Evolutionary conservation across 768 basidiomycete species (phyloP).

Genomic region (Phlegmacium glaucopus): DNA sequence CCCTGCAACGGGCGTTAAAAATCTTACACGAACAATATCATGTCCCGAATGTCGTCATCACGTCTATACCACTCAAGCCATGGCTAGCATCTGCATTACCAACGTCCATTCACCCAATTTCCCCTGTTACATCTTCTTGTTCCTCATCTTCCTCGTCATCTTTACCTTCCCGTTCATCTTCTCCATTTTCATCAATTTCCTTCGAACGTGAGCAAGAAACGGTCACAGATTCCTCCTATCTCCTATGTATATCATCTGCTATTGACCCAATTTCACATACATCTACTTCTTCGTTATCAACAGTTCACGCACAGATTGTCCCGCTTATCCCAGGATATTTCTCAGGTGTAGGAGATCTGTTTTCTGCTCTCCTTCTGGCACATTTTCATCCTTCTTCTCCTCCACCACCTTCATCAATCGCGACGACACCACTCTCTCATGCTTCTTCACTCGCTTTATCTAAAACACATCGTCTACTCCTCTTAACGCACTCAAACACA

Average conservation of each 20-base stretch:
- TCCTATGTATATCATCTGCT: slow-evolving; percentile 2
- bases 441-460: slow-evolving; percentile 52
- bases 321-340: slow-evolving; percentile 88
- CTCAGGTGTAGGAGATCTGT: slow-evolving; percentile 95
- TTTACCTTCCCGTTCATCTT: slow-evolving; percentile 18
- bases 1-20: slow-evolving; percentile 65
- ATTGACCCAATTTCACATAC: background rate
- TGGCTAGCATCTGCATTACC: slow-evolving; percentile 63
- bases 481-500: slow-evolving; percentile 56
- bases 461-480: slow-evolving; percentile 72
- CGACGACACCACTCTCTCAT: slow-evolving; percentile 10
- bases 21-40: slow-evolving; percentile 73
- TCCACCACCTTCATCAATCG: background rate
- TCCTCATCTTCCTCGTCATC: slow-evolving; percentile 80
- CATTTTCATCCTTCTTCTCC: slow-evolving; percentile 49
- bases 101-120: slow-evolving; percentile 34
- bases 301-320: slow-evolving; percentile 68
- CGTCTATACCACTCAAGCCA: slow-evolving; percentile 70
- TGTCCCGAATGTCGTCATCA: slow-evolving; percentile 88
- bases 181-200: background rate
- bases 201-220: background rate
- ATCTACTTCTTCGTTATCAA: slow-evolving; percentile 25
- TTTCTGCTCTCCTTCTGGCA: slow-evolving; percentile 86
- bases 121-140: slow-evolving; percentile 30
- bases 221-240: background rate